A percentile compares a stretch with the other conserved stretches of the same genome.
Evolutionary conservation across 2,329 filamentous ascomycete genomes (phyloP).

Genomic region (Lecanicillium sp.): DNA sequence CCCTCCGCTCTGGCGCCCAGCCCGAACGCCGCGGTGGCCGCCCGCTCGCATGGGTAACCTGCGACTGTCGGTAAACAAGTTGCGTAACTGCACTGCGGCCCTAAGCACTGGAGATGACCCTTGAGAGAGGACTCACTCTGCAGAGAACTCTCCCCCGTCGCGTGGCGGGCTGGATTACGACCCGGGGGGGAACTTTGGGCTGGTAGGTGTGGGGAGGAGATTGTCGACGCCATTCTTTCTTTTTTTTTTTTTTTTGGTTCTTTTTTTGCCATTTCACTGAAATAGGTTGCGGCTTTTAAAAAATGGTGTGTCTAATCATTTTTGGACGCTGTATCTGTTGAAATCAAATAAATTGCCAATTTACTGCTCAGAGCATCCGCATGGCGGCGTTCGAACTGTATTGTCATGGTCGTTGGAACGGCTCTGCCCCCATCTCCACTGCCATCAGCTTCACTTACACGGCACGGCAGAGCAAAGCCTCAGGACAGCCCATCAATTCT

Average conservation of each 20-base stretch:
- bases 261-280: too few relatives aligned
- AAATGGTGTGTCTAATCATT: too few relatives aligned
- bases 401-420: too few relatives aligned
- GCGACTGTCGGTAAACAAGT: slow-evolving; percentile 43
- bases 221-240: slow-evolving; percentile 38
- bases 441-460: background rate
- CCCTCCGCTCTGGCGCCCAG: slow-evolving; percentile 53
- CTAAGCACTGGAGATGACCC: slow-evolving; percentile 62
- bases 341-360: too few relatives aligned
- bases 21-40: slow-evolving; percentile 59
- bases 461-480: slow-evolving; percentile 5
- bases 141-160: slow-evolving; percentile 64
- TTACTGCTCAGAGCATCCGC: too few relatives aligned
- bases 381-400: too few relatives aligned
- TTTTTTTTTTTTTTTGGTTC: slow-evolving; percentile 17
- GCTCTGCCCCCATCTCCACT: too few relatives aligned
- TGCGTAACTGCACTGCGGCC: slow-evolving; percentile 35
- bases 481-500: too few relatives aligned
- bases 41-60: slow-evolving; percentile 61
- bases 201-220: slow-evolving; percentile 46
- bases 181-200: slow-evolving; percentile 50
- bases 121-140: slow-evolving; percentile 68
- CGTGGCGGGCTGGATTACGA: slow-evolving; percentile 64
- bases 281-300: too few relatives aligned
- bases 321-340: too few relatives aligned